These are phyloP conservation scores for Copromyces sp. DNA, from an alignment of 495 filamentous ascomycete species.

Conservation along the genomic window DNA sequence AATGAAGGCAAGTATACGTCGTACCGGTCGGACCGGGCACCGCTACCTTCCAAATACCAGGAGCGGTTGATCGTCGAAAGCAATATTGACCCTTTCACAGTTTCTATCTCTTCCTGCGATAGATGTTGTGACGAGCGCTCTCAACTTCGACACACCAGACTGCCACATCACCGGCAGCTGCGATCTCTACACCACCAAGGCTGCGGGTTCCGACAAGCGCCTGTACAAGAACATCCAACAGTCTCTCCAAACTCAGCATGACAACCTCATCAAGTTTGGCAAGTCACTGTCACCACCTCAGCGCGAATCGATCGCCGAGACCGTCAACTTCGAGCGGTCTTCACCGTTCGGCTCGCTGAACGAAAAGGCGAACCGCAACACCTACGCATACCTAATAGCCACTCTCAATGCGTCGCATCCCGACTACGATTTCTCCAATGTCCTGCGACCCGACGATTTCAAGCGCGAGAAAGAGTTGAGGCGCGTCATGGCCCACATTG, in stretches of 20 bases:
- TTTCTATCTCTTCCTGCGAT: constrained; percentile 85
- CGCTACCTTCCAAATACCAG: background rate
- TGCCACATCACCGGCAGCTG: constrained; percentile 83
- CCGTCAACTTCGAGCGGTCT: constrained; percentile 67
- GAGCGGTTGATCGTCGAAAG: background rate
- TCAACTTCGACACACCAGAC: constrained; percentile 90
- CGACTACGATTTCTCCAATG: constrained; percentile 94
- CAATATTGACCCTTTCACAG: constrained; percentile 33
- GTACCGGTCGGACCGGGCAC: background rate
- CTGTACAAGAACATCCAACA: constrained; percentile 90
- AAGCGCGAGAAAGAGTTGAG: constrained; percentile 63
- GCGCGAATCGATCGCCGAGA: constrained; percentile 40
- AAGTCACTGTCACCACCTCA: constrained; percentile 73
- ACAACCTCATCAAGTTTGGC: constrained; percentile 70
- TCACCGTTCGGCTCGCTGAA: constrained; percentile 86
- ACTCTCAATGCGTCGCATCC: constrained; percentile 96
- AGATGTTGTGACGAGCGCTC: constrained; percentile 74
- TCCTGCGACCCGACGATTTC: constrained; percentile 81
- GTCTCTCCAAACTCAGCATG: constrained; percentile 79
- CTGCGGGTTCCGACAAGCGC: constrained; percentile 88
- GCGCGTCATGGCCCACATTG: constrained; percentile 71
- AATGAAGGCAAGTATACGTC: constrained; percentile 27
- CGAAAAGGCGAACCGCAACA: constrained; percentile 76
- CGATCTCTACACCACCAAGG: constrained; percentile 95
- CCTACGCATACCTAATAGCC: constrained; percentile 91